phyloP scores from a whole-genome alignment of 768 basidiomycete species.

The Macrolepiota albuminosa region DNA sequence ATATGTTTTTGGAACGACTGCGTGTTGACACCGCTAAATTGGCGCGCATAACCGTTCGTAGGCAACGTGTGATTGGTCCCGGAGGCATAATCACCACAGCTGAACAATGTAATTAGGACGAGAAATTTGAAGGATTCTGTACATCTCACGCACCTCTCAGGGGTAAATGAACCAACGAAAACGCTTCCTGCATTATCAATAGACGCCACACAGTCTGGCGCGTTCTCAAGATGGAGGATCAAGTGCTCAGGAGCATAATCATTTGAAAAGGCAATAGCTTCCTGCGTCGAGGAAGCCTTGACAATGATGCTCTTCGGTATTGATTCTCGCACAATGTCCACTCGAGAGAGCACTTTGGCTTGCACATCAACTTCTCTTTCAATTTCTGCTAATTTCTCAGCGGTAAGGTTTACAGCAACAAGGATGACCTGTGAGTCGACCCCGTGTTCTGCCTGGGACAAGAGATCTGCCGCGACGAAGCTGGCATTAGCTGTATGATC shows the following conservation, averaged over 20 bases:
- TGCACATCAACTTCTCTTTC: constrained; percentile 85
- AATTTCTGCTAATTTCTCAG: constrained; percentile 61
- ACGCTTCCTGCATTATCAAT: constrained; percentile 95
- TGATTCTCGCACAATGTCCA: constrained; percentile 87
- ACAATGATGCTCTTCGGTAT: constrained; percentile 90
- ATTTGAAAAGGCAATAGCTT: constrained; percentile 88
- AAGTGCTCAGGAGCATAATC: constrained; percentile 98
- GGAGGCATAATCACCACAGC: constrained; percentile 98
- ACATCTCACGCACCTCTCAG: constrained; percentile 72
- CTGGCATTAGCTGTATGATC: constrained; percentile 82
- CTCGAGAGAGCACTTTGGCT: constrained; percentile 80
- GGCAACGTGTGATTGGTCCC: constrained; percentile 99
- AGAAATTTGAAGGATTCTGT: neutral
- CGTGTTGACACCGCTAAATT: constrained; percentile 98
- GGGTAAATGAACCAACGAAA: constrained; percentile 92
- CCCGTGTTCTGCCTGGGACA: constrained; percentile 98
- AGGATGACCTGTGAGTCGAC: constrained; percentile 98
- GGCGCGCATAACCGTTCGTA: constrained; percentile 93
- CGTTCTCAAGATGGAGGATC: constrained; percentile 81
- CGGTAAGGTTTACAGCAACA: constrained; percentile 68
- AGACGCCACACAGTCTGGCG: constrained; percentile 52
- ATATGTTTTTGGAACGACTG: constrained; percentile 98
- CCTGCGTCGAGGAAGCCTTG: constrained; percentile 55
- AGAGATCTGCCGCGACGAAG: constrained; percentile 93
- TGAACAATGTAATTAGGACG: constrained; percentile 25